Percentiles rank a stretch among this genome's conserved stretches.
phyloP scores from a whole-genome alignment of 2,329 filamentous ascomycete species.

The Calonectria pseudoturangicola region DNA sequence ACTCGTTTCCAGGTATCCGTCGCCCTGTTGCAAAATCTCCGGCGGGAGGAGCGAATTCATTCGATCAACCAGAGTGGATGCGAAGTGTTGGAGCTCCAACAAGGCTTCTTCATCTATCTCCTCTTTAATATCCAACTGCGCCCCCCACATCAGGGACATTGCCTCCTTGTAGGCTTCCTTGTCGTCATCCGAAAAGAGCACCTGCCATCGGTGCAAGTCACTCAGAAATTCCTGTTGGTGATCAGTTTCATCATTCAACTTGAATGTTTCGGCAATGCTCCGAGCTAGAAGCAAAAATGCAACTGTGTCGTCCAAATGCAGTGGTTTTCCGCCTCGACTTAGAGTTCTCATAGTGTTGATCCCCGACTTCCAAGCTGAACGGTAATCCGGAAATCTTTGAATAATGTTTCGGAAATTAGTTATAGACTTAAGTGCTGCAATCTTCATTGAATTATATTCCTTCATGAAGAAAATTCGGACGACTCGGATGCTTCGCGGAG shows the following conservation, averaged over 20 bases:
- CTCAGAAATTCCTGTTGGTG: background rate
- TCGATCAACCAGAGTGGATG: background rate
- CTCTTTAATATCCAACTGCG: background rate
- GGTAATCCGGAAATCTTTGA: background rate
- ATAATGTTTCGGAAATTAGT: background rate
- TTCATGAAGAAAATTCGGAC: background rate
- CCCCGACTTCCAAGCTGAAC: background rate
- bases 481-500: background rate
- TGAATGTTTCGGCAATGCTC: background rate
- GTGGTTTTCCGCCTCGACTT: background rate
- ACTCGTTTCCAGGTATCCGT: slow-evolving; percentile 11
- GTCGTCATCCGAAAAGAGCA: slow-evolving; percentile 7
- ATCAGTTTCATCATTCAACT: background rate
- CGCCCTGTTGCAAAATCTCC: background rate
- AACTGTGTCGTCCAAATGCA: background rate
- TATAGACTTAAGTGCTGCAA: background rate
- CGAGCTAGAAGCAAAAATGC: background rate
- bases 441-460: background rate
- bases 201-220: slow-evolving; percentile 10
- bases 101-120: background rate
- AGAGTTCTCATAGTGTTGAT: background rate
- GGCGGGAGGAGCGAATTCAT: background rate
- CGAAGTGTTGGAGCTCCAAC: background rate
- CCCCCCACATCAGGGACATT: background rate
- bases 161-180: background rate